Base-by-base conservation (phyloP, 371 early-diverging fungal species). In the Mucor mucedo region DNA sequence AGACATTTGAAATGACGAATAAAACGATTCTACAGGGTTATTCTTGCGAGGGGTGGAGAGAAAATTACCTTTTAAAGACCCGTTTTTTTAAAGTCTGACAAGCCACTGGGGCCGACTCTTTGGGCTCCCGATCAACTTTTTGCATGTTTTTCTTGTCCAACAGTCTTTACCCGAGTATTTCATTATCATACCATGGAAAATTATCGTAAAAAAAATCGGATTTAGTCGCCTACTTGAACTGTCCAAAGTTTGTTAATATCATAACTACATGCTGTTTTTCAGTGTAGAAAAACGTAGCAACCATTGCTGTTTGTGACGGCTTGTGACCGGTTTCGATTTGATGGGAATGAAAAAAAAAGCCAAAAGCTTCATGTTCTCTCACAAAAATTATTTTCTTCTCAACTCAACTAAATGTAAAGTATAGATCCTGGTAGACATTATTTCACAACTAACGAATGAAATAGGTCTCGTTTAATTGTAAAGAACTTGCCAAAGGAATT, bases 401-500 rank as follows among this genome's bases (percentile, higher is more conserved):
- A 39, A 27, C 38, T 35, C 35, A 35, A 35, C 35, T 35, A 35
- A 35, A 35, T 35, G 35, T 35, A 35, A 6, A 35, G 35, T 35
- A 35, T 35, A 35, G 35, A 35, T 35, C 35, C 35, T 35, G 35
- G 27, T 11, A 39, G 27, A 38, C 38, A 54, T 13, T 27, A 10
- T n/a, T 54, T 21, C 21, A 21, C 21, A 21, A 44, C 44, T 44
- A 44, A 44, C 44, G 16, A 21, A 21, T 21, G 4, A 21, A 21
- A 50, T 64, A 85, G 85, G 85, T 84, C 83, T 60, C 84, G 87
- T 42, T 61, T 97, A 14, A 91, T 96, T 67, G 93, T 97, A 59
- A 97, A 96, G 71, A 95, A 95, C 76, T 82, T 98, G 32, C 98
- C 98, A 42, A 93, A 93, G 72, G 85, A 94, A 68, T 77, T 93